A percentile compares a stretch with the other conserved stretches of the same genome.
Evolutionary conservation across 108 stramenopile species (phyloP).

Genomic region (Nannochloropsis salina): DNA sequence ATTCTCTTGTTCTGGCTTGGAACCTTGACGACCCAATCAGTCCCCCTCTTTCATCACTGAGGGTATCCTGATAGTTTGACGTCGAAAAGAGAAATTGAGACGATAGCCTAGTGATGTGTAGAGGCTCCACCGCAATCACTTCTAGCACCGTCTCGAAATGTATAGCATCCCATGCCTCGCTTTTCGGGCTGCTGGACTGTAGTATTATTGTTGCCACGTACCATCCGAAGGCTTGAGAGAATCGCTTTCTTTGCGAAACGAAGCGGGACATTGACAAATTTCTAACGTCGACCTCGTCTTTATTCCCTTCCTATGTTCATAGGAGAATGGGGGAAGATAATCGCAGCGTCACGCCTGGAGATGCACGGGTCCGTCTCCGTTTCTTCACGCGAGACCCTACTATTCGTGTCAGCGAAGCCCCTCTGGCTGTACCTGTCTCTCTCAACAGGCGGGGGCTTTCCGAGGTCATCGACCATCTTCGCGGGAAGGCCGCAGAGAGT

Average conservation of each 20-base stretch:
- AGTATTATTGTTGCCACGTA: no score
- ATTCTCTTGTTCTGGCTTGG: neutral
- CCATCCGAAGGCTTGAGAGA: no score
- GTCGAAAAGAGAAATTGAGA: neutral
- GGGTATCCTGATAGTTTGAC: neutral
- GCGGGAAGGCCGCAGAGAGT: neutral
- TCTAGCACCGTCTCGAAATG: constrained; percentile 4
- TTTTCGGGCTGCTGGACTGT: no score
- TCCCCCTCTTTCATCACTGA: neutral
- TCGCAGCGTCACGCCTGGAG: neutral
- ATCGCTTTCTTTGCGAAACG: no score
- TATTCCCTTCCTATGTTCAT: neutral
- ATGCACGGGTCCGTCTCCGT: neutral
- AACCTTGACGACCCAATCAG: neutral
- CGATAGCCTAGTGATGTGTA: constrained; percentile 5
- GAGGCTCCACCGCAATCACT: neutral
- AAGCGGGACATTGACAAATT: neutral
- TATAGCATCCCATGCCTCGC: neutral
- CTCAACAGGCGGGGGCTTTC: constrained; percentile 23
- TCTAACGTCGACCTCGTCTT: neutral
- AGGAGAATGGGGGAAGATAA: neutral
- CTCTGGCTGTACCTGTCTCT: constrained; percentile 12
- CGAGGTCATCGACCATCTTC: constrained; percentile 23
- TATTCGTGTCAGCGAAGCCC: constrained; percentile 9
- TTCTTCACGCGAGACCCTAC: neutral